phyloP scores from a whole-genome alignment of 192 early-diverging fungal species.

The Podila verticillata region DNA sequence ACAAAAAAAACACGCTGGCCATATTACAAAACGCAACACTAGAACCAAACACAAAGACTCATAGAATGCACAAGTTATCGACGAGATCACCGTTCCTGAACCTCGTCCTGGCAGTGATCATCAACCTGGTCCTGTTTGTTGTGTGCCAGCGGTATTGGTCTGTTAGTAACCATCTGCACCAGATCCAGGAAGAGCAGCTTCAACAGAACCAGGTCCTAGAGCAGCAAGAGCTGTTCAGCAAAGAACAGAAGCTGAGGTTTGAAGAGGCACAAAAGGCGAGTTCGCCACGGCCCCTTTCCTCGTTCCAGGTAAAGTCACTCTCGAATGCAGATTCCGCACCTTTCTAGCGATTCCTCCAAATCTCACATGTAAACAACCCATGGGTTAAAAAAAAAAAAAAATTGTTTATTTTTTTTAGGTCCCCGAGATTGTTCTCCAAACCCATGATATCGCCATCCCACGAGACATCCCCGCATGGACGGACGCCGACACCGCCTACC shows the following conservation, averaged over 20 bases:
- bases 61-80: background rate
- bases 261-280: no score
- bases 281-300: no score
- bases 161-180: background rate
- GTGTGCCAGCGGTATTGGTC: conserved; percentile 15
- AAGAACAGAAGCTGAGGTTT: background rate
- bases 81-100: conserved; percentile 11
- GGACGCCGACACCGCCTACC: conserved; percentile 9
- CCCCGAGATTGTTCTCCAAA: background rate
- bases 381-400: no score
- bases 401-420: background rate
- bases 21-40: no score
- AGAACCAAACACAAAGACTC: background rate
- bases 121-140: conserved; percentile 14
- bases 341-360: no score
- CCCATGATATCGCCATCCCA: conserved; percentile 14
- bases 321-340: no score
- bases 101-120: background rate
- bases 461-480: conserved; percentile 17
- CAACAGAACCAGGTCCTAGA: background rate
- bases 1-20: no score
- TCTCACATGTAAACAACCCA: no score
- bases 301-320: no score
- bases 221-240: background rate
- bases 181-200: background rate